Evolutionary conservation across 2,329 filamentous ascomycete species (phyloP).

Genomic region (Pseudogymnoascus sp.): DNA sequence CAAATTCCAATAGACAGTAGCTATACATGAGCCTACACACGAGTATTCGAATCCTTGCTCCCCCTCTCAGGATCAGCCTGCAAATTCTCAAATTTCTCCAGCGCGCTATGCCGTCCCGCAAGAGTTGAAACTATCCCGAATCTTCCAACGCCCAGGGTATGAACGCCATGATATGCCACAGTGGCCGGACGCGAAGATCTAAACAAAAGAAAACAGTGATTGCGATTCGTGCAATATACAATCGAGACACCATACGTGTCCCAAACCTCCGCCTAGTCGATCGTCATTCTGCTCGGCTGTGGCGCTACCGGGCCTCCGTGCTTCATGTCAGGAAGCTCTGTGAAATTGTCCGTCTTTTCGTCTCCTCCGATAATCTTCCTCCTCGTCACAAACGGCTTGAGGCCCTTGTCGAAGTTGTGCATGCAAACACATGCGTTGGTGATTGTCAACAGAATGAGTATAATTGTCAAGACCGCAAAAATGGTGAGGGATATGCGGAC

Average conservation of each 20-base stretch:
- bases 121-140: constrained; percentile 19
- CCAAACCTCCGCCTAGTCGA: constrained; percentile 31
- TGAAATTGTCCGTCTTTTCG: constrained; percentile 39
- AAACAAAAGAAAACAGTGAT: constrained; percentile 17
- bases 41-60: neutral
- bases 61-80: neutral
- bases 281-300: constrained; percentile 38
- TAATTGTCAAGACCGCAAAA: constrained; percentile 86
- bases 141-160: constrained; percentile 24
- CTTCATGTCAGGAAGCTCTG: constrained; percentile 34
- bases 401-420: constrained; percentile 78
- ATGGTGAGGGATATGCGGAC: constrained; percentile 81
- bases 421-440: constrained; percentile 79
- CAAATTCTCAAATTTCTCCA: neutral
- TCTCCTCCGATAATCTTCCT: constrained; percentile 40
- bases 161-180: constrained; percentile 23
- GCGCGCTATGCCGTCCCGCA: constrained; percentile 9
- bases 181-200: constrained; percentile 20
- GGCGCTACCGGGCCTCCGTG: constrained; percentile 22
- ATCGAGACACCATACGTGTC: constrained; percentile 10
- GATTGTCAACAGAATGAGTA: constrained; percentile 83
- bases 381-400: constrained; percentile 75
- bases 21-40: constrained; percentile 3
- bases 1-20: neutral
- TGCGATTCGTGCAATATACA: constrained; percentile 23